Evolutionary conservation across 2,329 filamentous ascomycete genomes (phyloP), one percentile per base, ranked within the genome.

Genomic region (Leptographium wingfieldii): DNA sequence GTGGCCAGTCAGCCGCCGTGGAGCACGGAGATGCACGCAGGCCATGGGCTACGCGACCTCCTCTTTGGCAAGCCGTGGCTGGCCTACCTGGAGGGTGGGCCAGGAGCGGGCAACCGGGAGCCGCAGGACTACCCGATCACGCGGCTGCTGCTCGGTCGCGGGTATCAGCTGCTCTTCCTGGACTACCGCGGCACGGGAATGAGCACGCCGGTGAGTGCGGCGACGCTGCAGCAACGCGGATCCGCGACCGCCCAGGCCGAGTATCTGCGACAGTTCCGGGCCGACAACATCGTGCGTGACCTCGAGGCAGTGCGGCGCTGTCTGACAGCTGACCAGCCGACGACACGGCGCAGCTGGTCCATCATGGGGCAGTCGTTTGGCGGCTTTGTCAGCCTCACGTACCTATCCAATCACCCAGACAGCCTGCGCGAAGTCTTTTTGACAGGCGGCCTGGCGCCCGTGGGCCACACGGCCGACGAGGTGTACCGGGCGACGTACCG

Each of bases 301-400:
- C 89, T 87, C 64, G 92, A 97, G 70, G 90, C 92, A 5, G 83
- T 97, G 38, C 83, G 92, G 5, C 81, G 84, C 66, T 86, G 80
- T 48, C 76, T 97, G 59, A 94, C 88, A 0, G 75, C 77, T 5
- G 82, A 85, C 57, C 88, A 84, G 66, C 84, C 87, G 0, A 49
- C 60, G 29, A 14, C 9, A 3, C 76, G 80, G 27, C 84, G 87
- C 69, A 85, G 86, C 69, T 96, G 92, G 92, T 87, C 85, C 61
- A 80, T 94, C 35, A 86, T 95, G 63, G 92, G 92, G 10, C 92
- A 96, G 73, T 92, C 87, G 19, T 97, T 95, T 71, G 92, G 92
- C 48, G 92, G 92, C 1, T 96, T 96, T 72, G 89, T 91, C 68
- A 80, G 79, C 55, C 77, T 90, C 40, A 92, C 87, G 9, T 97